These are phyloP conservation scores for Boechera stricta DNA, from an alignment of 345 rosid species.

Conservation along the genomic window DNA sequence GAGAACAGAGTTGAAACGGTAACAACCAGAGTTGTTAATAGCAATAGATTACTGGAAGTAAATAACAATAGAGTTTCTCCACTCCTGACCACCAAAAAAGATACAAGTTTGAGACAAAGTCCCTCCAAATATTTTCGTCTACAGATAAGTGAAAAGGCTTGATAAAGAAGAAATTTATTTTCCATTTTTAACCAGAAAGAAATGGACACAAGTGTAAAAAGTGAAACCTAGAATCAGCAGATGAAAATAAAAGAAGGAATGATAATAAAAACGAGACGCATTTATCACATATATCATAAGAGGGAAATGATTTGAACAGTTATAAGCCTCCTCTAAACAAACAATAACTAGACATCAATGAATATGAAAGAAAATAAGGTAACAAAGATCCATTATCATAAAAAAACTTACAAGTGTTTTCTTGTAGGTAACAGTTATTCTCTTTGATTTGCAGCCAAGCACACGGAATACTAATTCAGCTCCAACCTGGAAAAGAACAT, in stretches of 20 bases:
- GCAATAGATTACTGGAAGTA: not conserved
- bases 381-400: slow-evolving; percentile 32
- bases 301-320: slow-evolving; percentile 9
- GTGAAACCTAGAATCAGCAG: slow-evolving; percentile 17
- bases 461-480: slow-evolving; percentile 87
- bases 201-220: not conserved
- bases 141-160: slow-evolving; percentile 18
- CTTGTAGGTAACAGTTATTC: slow-evolving; percentile 95
- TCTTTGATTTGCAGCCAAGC: slow-evolving; percentile 95
- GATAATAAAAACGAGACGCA: slow-evolving; percentile 8
- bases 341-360: slow-evolving; percentile 26
- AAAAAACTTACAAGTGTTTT: slow-evolving; percentile 80
- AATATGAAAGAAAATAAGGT: slow-evolving; percentile 30
- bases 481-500: slow-evolving; percentile 66
- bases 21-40: slow-evolving; percentile 26
- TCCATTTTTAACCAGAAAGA: not conserved
- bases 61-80: not conserved
- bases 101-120: slow-evolving; percentile 2
- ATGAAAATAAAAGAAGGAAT: slow-evolving; percentile 4
- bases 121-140: slow-evolving; percentile 9
- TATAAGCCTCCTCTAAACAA: slow-evolving; percentile 26
- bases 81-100: slow-evolving; percentile 6
- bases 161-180: slow-evolving; percentile 19
- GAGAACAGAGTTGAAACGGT: slow-evolving; percentile 20
- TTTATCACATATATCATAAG: slow-evolving; percentile 3